Conservation (phyloP, 495 filamentous ascomycete species). For the Daldinia vernicosa region DNA sequence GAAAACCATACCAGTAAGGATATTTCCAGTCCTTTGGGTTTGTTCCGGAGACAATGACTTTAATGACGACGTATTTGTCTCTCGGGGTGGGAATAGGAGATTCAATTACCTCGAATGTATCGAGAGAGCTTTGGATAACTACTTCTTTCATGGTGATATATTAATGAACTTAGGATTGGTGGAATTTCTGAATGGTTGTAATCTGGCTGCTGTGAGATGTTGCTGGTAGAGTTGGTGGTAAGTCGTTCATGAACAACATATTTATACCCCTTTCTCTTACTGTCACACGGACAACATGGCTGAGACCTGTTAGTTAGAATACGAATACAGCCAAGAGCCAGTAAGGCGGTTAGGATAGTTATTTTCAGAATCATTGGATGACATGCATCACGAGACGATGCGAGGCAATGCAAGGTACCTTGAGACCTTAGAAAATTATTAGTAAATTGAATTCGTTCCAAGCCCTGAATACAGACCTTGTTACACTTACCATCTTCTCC, state of each 20-base stretch:
- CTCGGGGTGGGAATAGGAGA: conserved; percentile 21
- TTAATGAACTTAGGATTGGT: background rate
- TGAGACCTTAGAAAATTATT: too few species aligned
- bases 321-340: too few species aligned
- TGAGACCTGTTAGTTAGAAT: too few species aligned
- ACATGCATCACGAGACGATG: too few species aligned
- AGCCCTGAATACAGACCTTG: too few species aligned
- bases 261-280: background rate
- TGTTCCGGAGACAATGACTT: conserved; percentile 34
- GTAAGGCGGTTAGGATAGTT: too few species aligned
- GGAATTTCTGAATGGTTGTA: background rate
- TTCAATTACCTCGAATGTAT: conserved; percentile 14
- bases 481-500: background rate
- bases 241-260: background rate
- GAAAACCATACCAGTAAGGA: conserved; percentile 1
- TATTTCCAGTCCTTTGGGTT: conserved; percentile 51
- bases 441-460: too few species aligned
- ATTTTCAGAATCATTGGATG: too few species aligned
- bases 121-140: conserved; percentile 18
- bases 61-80: conserved; percentile 57
- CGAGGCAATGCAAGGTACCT: too few species aligned
- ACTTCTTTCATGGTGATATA: conserved; percentile 29
- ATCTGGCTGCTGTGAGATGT: background rate
- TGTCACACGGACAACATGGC: too few species aligned
- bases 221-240: background rate